Evolutionary conservation across 2,329 filamentous ascomycete species (phyloP), one percentile per base, ranked within the genome.

Genomic region (Cladosporium velox): DNA sequence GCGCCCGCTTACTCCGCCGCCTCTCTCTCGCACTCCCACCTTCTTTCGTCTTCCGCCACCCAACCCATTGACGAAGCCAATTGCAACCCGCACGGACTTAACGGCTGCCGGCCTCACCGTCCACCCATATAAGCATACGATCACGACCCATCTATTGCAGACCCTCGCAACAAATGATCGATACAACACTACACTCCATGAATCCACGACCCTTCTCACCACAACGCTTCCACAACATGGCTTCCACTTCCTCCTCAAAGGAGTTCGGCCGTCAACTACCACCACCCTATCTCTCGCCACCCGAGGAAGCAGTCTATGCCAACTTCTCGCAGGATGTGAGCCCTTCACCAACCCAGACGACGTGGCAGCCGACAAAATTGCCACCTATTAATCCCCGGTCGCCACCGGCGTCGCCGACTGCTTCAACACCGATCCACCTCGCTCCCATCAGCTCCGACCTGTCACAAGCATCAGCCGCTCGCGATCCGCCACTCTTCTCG

Each of bases 381-480:
- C 61, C 69, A 55, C 70, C 68, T 3, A 63, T 71, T 12, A 67
- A 67, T 21, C 38, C 41, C 10, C 64, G 60, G 15, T 69, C 70
- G 54, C 69, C 68, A 59, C 70, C 70, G 24, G 60, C 65, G 12
- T 69, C 70, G 51, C 70, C 70, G 32, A 59, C 69, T 32, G 21
- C 60, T 6, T 49, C 47, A 12, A 47, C 64, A n/a, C 63, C 67
- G 6, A 65, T 58, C n/a, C 66, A 54, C 44, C 65, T 70, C 54
- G 47, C 65, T 18, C 49, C 64, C 34, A 47, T 65, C 52, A 66
- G 47, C 49, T 24, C 63, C 34, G 63, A 59, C 55, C 47, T 59
- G 18, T 38, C 63, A 54, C 55, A 59, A 59, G 44, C 55, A 32
- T 65, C 67, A 55, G 35, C 60, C 38, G 38, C 64, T 24, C 59